Evolutionary conservation across 805 yeast species (phyloP).

Genomic region (Candida andamanensis): DNA sequence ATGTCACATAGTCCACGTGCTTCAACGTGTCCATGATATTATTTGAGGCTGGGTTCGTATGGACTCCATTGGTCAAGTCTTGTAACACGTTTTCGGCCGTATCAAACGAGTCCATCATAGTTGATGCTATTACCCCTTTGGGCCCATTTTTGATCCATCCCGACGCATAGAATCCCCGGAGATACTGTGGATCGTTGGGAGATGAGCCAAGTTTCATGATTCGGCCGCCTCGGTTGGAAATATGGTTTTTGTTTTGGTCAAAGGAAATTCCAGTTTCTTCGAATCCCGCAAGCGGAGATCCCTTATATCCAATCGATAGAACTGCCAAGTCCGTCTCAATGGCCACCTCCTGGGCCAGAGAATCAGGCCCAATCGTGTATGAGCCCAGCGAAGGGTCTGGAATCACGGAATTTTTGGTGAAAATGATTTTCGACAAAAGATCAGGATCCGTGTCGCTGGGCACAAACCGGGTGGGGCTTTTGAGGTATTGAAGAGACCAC

Average conservation of each 20-base stretch:
- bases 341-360: conserved; percentile 21
- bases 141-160: conserved; percentile 94
- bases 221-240: conserved; percentile 33
- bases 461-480: conserved; percentile 56
- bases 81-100: conserved; percentile 62
- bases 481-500: conserved; percentile 71
- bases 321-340: conserved; percentile 60
- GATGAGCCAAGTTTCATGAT: conserved; percentile 14
- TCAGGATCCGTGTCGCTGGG: conserved; percentile 25
- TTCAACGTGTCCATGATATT: conserved; percentile 13
- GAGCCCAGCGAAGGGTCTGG: conserved; percentile 33
- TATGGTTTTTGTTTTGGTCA: conserved; percentile 18
- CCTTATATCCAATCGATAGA: conserved; percentile 78
- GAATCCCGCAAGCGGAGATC: conserved; percentile 58
- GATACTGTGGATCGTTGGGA: conserved; percentile 17
- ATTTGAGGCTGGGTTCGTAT: conserved; percentile 9
- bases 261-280: conserved; percentile 31
- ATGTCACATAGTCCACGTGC: conserved; percentile 31
- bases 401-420: conserved; percentile 43
- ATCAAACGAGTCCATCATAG: conserved; percentile 78
- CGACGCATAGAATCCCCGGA: conserved; percentile 60
- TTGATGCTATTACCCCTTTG: conserved; percentile 83
- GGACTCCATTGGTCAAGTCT: conserved; percentile 42
- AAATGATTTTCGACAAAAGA: conserved; percentile 42
- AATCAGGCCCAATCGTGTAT: conserved; percentile 32